Conservation (phyloP, 306 rosid genomes). For the Lathyrus oleraceus region DNA sequence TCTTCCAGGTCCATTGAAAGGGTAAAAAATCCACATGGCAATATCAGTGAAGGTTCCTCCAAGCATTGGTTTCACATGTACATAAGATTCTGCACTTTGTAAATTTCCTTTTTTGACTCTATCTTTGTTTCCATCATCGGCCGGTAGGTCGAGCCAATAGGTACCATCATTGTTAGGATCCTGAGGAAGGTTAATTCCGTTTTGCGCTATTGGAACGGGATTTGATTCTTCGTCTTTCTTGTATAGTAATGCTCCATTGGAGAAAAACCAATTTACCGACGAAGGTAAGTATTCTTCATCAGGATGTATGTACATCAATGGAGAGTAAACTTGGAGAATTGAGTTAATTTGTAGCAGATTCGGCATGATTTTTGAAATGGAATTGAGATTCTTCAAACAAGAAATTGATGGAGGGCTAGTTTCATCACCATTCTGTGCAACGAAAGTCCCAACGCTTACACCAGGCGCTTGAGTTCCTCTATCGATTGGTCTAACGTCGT, state of each 20-base stretch:
- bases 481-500: neutral
- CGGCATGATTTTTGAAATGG: slow-evolving; percentile 50
- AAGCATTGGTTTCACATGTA: slow-evolving; percentile 73
- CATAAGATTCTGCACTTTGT: slow-evolving; percentile 41
- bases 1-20: slow-evolving; percentile 73
- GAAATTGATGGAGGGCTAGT: slow-evolving; percentile 32
- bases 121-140: slow-evolving; percentile 44
- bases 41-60: slow-evolving; percentile 74
- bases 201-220: slow-evolving; percentile 49
- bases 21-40: slow-evolving; percentile 76
- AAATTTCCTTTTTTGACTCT: slow-evolving; percentile 64
- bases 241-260: slow-evolving; percentile 60
- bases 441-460: neutral
- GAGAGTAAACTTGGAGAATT: slow-evolving; percentile 56
- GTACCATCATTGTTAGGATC: slow-evolving; percentile 66
- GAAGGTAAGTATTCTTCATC: slow-evolving; percentile 67
- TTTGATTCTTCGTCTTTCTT: slow-evolving; percentile 52
- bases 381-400: slow-evolving; percentile 57
- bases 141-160: slow-evolving; percentile 75
- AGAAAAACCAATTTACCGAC: slow-evolving; percentile 64
- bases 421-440: neutral
- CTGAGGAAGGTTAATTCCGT: slow-evolving; percentile 70
- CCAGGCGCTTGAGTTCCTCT: neutral
- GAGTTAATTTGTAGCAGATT: slow-evolving; percentile 49
- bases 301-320: slow-evolving; percentile 58